phyloP scores from a whole-genome alignment of 805 yeast species.

The Grigorovia yakushimaensis region DNA sequence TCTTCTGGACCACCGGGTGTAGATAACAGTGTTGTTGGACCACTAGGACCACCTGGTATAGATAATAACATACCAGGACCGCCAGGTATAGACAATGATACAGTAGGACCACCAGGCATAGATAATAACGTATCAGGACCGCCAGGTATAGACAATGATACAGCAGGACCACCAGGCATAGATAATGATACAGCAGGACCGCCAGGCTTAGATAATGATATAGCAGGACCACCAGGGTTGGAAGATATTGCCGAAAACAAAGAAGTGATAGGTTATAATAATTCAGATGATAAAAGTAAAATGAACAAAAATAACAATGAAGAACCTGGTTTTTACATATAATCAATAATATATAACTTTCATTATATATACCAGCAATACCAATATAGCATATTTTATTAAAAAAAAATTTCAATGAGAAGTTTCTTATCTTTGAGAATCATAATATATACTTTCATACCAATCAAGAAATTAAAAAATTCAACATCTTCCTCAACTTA shows the following conservation, averaged over 20 bases:
- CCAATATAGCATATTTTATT: background rate
- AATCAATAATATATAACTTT: background rate
- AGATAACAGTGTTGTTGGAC: background rate
- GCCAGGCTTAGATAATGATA: constrained; percentile 2
- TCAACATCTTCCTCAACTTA: too few species aligned
- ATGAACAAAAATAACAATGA: background rate
- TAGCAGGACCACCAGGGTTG: constrained; percentile 11
- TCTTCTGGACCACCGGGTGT: background rate
- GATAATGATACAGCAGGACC: background rate
- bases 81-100: background rate
- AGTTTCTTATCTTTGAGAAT: too few species aligned
- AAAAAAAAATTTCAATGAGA: too few species aligned
- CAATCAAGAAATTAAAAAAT: background rate
- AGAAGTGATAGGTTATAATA: background rate
- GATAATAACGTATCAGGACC: too few species aligned
- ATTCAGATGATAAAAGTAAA: background rate
- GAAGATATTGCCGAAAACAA: background rate
- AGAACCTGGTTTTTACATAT: background rate
- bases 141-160: background rate
- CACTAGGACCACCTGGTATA: too few species aligned
- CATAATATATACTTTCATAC: background rate
- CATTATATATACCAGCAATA: background rate
- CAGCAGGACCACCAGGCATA: background rate
- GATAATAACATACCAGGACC: too few species aligned
- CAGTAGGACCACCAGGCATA: too few species aligned